A percentile compares a stretch with the other conserved stretches of the same genome.
These are phyloP conservation scores for Kwoniella shandongensis DNA, from an alignment of 768 basidiomycete genomes.

Conservation along the genomic window DNA sequence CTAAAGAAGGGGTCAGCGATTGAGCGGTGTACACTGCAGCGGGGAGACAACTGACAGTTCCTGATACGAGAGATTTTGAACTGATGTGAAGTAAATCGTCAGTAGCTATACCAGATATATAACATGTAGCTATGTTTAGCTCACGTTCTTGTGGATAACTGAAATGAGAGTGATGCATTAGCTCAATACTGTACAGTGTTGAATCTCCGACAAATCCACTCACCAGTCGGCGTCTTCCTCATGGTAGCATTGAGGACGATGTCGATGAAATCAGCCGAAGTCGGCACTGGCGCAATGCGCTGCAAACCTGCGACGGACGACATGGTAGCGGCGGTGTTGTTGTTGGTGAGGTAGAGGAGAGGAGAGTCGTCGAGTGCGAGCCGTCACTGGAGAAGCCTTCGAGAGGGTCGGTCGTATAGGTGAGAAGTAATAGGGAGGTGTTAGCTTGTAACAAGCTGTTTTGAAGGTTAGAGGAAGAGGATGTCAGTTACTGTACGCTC, in stretches of 20 bases:
- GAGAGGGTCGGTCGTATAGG: too few relatives aligned
- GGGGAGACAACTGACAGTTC: conserved; percentile 58
- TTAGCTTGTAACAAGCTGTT: too few relatives aligned
- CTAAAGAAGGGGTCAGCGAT: conserved; percentile 25
- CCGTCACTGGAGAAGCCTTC: not conserved
- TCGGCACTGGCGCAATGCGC: conserved; percentile 97
- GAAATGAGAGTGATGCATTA: conserved; percentile 8
- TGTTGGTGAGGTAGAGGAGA: conserved; percentile 1
- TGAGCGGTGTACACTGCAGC: not conserved
- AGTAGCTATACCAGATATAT: not conserved
- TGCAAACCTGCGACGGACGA: conserved; percentile 66
- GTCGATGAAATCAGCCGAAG: conserved; percentile 81
- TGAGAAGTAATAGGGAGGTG: too few relatives aligned
- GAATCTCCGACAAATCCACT: not conserved
- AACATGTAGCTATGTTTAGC: conserved; percentile 12
- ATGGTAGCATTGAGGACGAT: conserved; percentile 63
- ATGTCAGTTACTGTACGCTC: too few relatives aligned
- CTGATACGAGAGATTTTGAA: conserved; percentile 99
- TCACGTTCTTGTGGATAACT: conserved; percentile 90
- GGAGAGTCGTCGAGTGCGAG: not conserved
- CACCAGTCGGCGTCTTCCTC: conserved; percentile 84
- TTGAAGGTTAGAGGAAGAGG: too few relatives aligned
- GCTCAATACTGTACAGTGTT: not conserved
- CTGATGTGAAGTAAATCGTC: conserved; percentile 12
- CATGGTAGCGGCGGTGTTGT: conserved; percentile 23